Evolutionary conservation across 768 basidiomycete species (phyloP).

Genomic region (Chiua virens): DNA sequence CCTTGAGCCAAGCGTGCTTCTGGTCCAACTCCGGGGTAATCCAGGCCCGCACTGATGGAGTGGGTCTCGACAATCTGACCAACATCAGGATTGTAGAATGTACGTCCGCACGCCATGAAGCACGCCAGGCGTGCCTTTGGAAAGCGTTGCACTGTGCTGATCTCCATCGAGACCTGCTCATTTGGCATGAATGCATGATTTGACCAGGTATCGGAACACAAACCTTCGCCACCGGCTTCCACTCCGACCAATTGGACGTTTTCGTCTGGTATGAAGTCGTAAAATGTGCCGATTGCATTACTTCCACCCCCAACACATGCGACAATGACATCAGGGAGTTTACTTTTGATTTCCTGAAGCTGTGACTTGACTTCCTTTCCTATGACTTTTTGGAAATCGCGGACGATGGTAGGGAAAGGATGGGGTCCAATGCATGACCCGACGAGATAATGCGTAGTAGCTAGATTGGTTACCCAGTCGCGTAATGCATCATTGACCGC

Average conservation of each 20-base stretch:
- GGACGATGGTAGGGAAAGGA: conserved; percentile 98
- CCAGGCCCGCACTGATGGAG: conserved; percentile 93
- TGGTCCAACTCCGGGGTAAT: conserved; percentile 97
- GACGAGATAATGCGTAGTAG: conserved; percentile 94
- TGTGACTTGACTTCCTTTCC: conserved; percentile 93
- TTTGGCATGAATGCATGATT: conserved; percentile 7
- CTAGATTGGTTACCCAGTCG: conserved; percentile 97
- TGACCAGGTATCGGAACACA: conserved; percentile 8
- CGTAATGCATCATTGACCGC: conserved; percentile 98
- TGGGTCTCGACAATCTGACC: conserved; percentile 98
- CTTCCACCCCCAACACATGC: conserved; percentile 98
- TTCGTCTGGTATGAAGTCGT: conserved; percentile 91
- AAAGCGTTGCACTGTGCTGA: conserved; percentile 89
- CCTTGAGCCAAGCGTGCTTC: conserved; percentile 98
- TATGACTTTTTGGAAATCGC: conserved; percentile 96
- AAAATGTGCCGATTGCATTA: conserved; percentile 98
- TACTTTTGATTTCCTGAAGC: conserved; percentile 66
- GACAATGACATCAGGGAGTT: conserved; percentile 91
- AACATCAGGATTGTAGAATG: conserved; percentile 78
- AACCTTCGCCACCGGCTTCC: conserved; percentile 97
- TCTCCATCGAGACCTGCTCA: conserved; percentile 69
- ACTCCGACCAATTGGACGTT: conserved; percentile 87
- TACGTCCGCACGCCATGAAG: conserved; percentile 96
- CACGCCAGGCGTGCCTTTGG: conserved; percentile 90
- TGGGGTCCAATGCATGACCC: conserved; percentile 98